Evolutionary conservation across 2,329 filamentous ascomycete genomes (phyloP).

Genomic region (Beauveria varroae): DNA sequence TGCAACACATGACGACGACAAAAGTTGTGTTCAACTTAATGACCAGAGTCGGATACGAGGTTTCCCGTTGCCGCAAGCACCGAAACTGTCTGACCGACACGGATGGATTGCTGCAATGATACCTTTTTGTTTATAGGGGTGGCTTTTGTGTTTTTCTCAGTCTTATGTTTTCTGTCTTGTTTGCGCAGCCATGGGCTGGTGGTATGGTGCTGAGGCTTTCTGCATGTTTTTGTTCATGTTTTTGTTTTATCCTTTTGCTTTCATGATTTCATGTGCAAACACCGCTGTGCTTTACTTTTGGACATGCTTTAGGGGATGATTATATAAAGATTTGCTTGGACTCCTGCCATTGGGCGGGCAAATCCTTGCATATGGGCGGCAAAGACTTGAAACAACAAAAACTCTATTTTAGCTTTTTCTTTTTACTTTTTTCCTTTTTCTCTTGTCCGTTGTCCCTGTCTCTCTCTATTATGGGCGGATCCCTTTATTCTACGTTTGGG

Average conservation of each 20-base stretch:
- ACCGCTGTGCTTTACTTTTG: neutral
- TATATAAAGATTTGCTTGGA: neutral
- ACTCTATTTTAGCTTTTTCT: neutral
- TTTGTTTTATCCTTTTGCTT: neutral
- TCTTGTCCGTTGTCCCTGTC: neutral
- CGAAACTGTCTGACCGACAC: constrained; percentile 1
- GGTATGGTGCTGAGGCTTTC: neutral
- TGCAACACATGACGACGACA: neutral
- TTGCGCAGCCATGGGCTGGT: neutral
- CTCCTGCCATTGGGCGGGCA: neutral
- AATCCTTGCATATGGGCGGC: neutral
- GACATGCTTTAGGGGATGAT: neutral
- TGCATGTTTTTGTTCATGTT: neutral
- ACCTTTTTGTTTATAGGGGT: constrained; percentile 6
- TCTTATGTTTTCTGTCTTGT: neutral
- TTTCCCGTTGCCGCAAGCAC: neutral
- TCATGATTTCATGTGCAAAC: too few relatives aligned
- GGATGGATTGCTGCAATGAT: constrained; percentile 6
- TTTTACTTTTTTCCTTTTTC: neutral
- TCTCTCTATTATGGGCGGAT: neutral
- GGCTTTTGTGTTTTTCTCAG: neutral
- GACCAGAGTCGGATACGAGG: neutral
- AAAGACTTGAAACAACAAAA: constrained; percentile 2
- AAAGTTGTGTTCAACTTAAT: neutral
- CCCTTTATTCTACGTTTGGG: neutral